Base-by-base conservation (phyloP, 1,139 yeast genomes). In the Pneumocystis wakefieldiae region DNA sequence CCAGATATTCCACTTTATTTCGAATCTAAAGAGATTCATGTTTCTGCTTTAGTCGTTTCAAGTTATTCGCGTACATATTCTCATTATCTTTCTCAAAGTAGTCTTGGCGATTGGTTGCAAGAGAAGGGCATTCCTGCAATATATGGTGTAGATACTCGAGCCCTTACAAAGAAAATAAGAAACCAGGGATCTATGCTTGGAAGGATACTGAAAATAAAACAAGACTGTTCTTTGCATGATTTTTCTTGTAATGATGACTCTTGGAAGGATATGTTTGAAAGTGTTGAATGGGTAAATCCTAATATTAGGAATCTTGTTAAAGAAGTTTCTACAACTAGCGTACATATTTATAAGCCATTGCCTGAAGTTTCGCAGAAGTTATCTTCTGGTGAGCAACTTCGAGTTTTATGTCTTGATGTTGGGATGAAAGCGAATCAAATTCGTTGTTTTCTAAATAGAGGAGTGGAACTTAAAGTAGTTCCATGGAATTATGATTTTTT, bases 351-450 rank as follows among this genome's bases (percentile, higher is more conserved):
- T 76, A 80, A 83, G 61, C 90, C 91, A 61, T 71, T 74, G 39
- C 78, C 83, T 57, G 81, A 81, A 62, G 78, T 79, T 55, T 79
- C 83, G 63, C 74, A 77, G 68, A 79, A 79, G 69, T 79, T 87
- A 70, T 80, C 87, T 70, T 78, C 85, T 72, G 97, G 96, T 64
- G 84, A 86, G 72, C 80, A 84, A 61, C 75, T 91, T 69, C 84
- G 95, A 75, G 87, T 94, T 67, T 76, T 94, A 61, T 96, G 96
- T 55, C 80, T 94, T 67, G 99, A 94, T 76, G 97, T 91, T 66
- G 99, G 99, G 80, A 87, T 94, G 90, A 94, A 94, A 77, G 91
- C 80, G 78, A 94, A 94, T 77, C 98, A 94, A 78, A 88, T 94
- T 73, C 86, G 98, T 77, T 94, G 98, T 77, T 91, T 94, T 70